Conservation (phyloP, 192 early-diverging fungal genomes). For the Mortierella hygrophila region DNA sequence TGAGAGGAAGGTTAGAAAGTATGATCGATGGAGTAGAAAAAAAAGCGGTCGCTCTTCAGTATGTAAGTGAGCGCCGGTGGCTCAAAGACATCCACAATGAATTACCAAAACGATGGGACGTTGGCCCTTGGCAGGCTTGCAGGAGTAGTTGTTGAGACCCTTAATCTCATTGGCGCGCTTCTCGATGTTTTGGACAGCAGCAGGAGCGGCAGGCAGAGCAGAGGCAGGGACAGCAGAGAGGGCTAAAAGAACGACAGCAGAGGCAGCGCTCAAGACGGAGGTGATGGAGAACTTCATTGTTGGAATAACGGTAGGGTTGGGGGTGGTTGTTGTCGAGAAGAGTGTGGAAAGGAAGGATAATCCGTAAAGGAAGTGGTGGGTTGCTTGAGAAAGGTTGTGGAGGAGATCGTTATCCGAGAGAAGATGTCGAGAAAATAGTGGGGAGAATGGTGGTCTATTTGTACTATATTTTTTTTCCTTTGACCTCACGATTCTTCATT, state of each 20-base stretch:
- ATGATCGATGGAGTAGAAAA: too few relatives aligned
- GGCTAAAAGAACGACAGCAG: neutral
- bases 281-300: constrained; percentile 35
- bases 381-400: neutral
- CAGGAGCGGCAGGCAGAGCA: constrained; percentile 4
- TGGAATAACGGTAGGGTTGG: neutral
- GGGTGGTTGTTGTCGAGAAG: neutral
- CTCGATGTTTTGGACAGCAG: constrained; percentile 4
- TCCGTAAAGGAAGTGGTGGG: constrained; percentile 20
- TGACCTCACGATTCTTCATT: neutral
- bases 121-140: constrained; percentile 27
- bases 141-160: constrained; percentile 31
- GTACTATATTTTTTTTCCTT: neutral
- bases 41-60: too few relatives aligned
- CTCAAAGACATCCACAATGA: too few relatives aligned
- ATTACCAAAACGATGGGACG: constrained; percentile 18
- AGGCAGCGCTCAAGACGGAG: constrained; percentile 10
- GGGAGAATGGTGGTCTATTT: constrained; percentile 11
- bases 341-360: neutral
- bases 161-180: constrained; percentile 18
- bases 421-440: neutral
- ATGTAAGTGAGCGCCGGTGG: too few relatives aligned
- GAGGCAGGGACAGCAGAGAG: constrained; percentile 1
- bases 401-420: neutral
- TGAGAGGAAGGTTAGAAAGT: too few relatives aligned